Percentiles rank a stretch among this genome's conserved stretches.
Evolutionary conservation across 768 basidiomycete genomes (phyloP).

Genomic region (Myochromella boudieri): DNA sequence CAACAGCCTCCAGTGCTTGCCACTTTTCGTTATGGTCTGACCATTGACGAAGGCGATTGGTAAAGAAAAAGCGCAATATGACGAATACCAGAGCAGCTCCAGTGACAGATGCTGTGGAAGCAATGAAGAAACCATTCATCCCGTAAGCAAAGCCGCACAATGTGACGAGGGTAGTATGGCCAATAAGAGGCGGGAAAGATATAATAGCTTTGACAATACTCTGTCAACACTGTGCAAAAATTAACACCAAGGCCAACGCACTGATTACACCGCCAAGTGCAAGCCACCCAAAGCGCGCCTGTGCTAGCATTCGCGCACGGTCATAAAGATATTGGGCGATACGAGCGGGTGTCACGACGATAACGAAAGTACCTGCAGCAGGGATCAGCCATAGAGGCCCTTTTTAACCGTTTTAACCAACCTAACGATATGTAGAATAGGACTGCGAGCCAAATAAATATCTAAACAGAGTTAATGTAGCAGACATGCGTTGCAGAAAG

Average conservation of each 20-base stretch:
- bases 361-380: slow-evolving; percentile 35
- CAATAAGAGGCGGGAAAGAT: slow-evolving; percentile 63
- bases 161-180: slow-evolving; percentile 65
- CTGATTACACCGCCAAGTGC: slow-evolving; percentile 51
- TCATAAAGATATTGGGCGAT: slow-evolving; percentile 76
- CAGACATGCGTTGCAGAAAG: slow-evolving; percentile 4
- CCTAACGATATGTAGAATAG: slow-evolving; percentile 55
- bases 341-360: slow-evolving; percentile 59
- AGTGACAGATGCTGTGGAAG: slow-evolving; percentile 55
- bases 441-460: slow-evolving; percentile 55
- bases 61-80: slow-evolving; percentile 58
- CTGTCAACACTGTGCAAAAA: no score
- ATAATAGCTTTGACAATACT: slow-evolving; percentile 49
- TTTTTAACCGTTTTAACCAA: slow-evolving; percentile 12
- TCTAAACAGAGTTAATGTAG: slow-evolving; percentile 32
- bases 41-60: slow-evolving; percentile 55
- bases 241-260: slow-evolving; percentile 36
- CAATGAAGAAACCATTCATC: slow-evolving; percentile 70
- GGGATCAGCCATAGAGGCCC: neutral
- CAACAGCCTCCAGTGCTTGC: slow-evolving; percentile 74
- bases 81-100: slow-evolving; percentile 67
- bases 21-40: slow-evolving; percentile 66
- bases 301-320: slow-evolving; percentile 58
- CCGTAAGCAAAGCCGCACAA: slow-evolving; percentile 86
- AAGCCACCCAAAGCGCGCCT: slow-evolving; percentile 61